Evolutionary conservation across 2,329 filamentous ascomycete genomes (phyloP).

Genomic region (Emergomyces orientalis): DNA sequence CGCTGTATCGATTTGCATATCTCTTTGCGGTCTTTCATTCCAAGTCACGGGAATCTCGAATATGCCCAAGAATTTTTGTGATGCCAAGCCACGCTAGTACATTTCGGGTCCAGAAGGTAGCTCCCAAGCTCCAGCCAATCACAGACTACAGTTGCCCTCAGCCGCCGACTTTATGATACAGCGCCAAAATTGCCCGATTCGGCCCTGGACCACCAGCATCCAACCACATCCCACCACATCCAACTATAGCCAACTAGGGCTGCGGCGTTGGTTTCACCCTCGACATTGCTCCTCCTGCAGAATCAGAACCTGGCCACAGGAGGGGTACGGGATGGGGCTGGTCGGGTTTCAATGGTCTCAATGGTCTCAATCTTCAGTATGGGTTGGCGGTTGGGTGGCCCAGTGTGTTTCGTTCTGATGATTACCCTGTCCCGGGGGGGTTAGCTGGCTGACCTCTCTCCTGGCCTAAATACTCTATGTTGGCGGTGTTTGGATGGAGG

Average conservation of each 20-base stretch:
- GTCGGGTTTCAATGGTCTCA: not conserved
- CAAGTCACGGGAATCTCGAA: slow-evolving; percentile 10
- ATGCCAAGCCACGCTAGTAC: not conserved
- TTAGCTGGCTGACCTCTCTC: not conserved
- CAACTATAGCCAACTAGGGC: not conserved
- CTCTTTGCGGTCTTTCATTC: not conserved
- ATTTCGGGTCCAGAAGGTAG: not conserved
- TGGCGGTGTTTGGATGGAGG: not conserved
- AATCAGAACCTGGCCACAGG: not conserved
- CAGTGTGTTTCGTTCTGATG: slow-evolving; percentile 1
- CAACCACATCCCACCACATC: not conserved
- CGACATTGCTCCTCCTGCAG: not conserved
- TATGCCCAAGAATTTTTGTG: not conserved
- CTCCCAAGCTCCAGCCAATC: not conserved
- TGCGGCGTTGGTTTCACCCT: not conserved
- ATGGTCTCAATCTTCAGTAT: slow-evolving; percentile 1
- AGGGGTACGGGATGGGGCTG: not conserved
- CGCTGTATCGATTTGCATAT: not conserved
- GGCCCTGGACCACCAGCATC: not conserved
- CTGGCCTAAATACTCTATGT: not conserved
- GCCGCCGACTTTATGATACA: not conserved
- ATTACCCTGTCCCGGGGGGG: not conserved
- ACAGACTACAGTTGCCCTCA: not conserved
- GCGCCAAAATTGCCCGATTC: slow-evolving; percentile 8
- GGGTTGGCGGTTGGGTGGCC: not conserved